Evolutionary conservation across 2,329 filamentous ascomycete species (phyloP).

Genomic region (Nemania diffusa): DNA sequence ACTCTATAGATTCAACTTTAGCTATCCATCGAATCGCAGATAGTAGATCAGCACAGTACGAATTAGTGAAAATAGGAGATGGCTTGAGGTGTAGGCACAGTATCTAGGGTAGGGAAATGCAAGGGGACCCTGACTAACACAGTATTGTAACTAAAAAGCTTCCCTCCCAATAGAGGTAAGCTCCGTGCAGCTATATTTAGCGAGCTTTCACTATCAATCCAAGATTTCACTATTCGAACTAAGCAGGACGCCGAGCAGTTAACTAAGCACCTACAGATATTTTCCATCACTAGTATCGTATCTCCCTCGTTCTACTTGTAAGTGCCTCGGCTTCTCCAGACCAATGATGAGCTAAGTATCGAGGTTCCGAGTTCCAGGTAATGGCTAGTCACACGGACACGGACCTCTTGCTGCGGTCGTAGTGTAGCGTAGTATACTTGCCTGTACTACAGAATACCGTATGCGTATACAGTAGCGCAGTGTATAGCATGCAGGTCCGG

Average conservation of each 20-base stretch:
- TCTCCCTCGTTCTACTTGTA: not conserved
- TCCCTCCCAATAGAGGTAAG: not conserved
- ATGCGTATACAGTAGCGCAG: no score
- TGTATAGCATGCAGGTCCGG: slow-evolving; percentile 34
- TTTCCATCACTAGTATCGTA: no score
- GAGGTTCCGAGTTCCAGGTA: not conserved
- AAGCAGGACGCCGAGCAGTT: not conserved
- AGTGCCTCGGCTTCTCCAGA: not conserved
- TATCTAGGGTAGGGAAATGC: no score
- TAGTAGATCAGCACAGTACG: not conserved
- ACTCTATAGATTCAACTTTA: no score
- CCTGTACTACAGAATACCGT: no score
- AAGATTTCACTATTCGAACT: not conserved
- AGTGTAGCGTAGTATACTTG: not conserved
- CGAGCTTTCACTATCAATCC: not conserved
- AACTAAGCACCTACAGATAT: not conserved
- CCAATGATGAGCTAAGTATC: not conserved
- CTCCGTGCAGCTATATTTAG: not conserved
- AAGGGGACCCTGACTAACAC: slow-evolving; percentile 15
- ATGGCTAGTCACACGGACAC: slow-evolving; percentile 10
- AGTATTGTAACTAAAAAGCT: slow-evolving; percentile 1
- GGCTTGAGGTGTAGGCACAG: not conserved
- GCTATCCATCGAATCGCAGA: not conserved
- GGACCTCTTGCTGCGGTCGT: slow-evolving; percentile 10
- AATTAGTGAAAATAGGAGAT: not conserved